phyloP scores from a whole-genome alignment of 1,139 yeast genomes.

The Candida pseudocylindracea region DNA sequence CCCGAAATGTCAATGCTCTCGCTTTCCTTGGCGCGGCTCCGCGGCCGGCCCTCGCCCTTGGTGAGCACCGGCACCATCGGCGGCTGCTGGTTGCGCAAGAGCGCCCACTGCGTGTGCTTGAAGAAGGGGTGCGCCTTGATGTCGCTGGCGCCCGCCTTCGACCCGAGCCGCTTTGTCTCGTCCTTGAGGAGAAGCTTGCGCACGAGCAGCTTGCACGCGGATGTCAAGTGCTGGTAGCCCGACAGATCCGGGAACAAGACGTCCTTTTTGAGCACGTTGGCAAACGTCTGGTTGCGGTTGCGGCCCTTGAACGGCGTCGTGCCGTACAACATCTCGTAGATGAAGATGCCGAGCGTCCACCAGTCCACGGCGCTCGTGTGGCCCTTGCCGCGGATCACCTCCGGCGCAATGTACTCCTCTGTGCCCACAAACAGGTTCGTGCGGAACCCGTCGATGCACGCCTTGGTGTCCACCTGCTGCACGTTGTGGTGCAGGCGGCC shows the following conservation, averaged over 20 bases:
- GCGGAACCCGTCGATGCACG: slow-evolving; percentile 87
- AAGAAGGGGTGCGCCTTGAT: slow-evolving; percentile 79
- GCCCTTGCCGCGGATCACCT: slow-evolving; percentile 89
- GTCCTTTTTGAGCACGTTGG: slow-evolving; percentile 67
- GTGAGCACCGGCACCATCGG: slow-evolving; percentile 86
- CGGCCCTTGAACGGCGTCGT: slow-evolving; percentile 91
- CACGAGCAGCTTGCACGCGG: slow-evolving; percentile 57
- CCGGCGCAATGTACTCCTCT: slow-evolving; percentile 96
- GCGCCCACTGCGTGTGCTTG: slow-evolving; percentile 87
- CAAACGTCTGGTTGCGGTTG: slow-evolving; percentile 72
- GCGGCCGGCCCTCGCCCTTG: slow-evolving; percentile 13
- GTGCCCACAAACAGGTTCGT: slow-evolving; percentile 97
- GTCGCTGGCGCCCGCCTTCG: slow-evolving; percentile 87
- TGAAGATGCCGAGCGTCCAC: slow-evolving; percentile 93
- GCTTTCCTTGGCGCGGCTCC: no score
- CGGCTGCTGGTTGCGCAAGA: slow-evolving; percentile 75
- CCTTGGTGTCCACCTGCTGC: slow-evolving; percentile 52
- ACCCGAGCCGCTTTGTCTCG: slow-evolving; percentile 72
- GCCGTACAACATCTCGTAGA: slow-evolving; percentile 87
- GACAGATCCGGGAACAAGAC: slow-evolving; percentile 39
- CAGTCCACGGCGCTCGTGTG: slow-evolving; percentile 97
- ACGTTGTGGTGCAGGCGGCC: background rate
- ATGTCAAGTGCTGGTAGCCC: slow-evolving; percentile 23
- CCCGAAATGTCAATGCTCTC: background rate
- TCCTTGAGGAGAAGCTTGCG: slow-evolving; percentile 71